Percentiles rank a stretch among this genome's conserved stretches.
Conservation (phyloP, 768 basidiomycete species). For the Tephrocybe sp. region DNA sequence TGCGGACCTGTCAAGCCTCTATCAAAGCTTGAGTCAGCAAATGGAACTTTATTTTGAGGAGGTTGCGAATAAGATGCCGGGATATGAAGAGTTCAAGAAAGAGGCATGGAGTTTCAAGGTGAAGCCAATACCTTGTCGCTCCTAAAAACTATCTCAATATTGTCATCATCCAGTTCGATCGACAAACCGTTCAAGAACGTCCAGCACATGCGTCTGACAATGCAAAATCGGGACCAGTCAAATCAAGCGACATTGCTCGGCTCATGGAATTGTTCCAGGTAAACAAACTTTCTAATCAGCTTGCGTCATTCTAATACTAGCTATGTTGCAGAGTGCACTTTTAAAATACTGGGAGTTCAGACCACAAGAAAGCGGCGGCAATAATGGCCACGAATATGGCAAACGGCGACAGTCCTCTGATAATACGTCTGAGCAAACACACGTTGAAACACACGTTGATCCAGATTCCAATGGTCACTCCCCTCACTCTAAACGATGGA, state of each 20-base stretch:
- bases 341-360: conserved; percentile 74
- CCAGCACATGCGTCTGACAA: conserved; percentile 44
- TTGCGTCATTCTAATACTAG: neutral
- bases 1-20: conserved; percentile 76
- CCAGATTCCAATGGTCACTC: conserved; percentile 20
- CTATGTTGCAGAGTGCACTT: conserved; percentile 53
- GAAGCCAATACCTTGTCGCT: neutral
- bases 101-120: conserved; percentile 84
- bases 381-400: conserved; percentile 15
- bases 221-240: conserved; percentile 48
- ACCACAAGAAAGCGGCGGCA: conserved; percentile 32
- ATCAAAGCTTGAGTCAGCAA: conserved; percentile 73
- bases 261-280: conserved; percentile 87
- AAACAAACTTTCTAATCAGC: conserved; percentile 5
- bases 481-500: conserved; percentile 28
- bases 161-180: conserved; percentile 58
- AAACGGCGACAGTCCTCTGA: conserved; percentile 30
- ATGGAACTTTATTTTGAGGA: conserved; percentile 81
- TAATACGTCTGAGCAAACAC: conserved; percentile 41
- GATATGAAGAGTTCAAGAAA: conserved; percentile 71
- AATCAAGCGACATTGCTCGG: conserved; percentile 78
- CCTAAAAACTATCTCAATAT: neutral
- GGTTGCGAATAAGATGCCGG: conserved; percentile 55
- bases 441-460: conserved; percentile 43
- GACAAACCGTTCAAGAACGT: conserved; percentile 69